phyloP scores from a whole-genome alignment of 2,329 filamentous ascomycete species.

The Rachicladosporium sp. region DNA sequence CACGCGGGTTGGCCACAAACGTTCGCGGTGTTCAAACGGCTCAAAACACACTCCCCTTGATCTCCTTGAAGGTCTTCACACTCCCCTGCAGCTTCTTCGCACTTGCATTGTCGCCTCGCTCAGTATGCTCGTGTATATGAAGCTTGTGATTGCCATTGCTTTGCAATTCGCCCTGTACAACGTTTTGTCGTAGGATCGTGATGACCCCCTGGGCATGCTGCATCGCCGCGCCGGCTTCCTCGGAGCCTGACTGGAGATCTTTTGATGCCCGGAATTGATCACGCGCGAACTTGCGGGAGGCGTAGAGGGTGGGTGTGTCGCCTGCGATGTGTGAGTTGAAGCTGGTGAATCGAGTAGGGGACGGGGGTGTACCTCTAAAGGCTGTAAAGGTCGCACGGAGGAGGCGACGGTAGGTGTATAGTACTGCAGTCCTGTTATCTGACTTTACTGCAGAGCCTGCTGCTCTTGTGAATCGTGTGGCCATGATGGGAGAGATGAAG shows the following conservation, averaged over 20 bases:
- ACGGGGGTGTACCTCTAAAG: constrained; percentile 58
- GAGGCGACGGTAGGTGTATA: constrained; percentile 67
- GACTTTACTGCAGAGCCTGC: constrained; percentile 1
- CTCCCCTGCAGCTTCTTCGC: constrained; percentile 51
- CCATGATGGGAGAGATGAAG: constrained; percentile 3
- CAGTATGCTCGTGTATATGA: constrained; percentile 80
- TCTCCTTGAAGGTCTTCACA: constrained; percentile 27
- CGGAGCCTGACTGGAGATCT: constrained; percentile 43
- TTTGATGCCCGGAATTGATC: constrained; percentile 59
- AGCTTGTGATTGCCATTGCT: constrained; percentile 42
- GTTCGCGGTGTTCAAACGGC: not conserved
- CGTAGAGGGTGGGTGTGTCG: constrained; percentile 55
- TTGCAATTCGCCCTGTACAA: constrained; percentile 60
- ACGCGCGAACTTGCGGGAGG: constrained; percentile 62
- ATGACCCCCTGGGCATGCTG: constrained; percentile 74
- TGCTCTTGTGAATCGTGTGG: constrained; percentile 8
- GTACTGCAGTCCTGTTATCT: constrained; percentile 42
- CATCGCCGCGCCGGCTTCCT: constrained; percentile 52
- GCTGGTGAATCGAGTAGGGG: too few relatives aligned
- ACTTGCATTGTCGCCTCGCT: constrained; percentile 85
- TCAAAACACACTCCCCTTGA: constrained; percentile 23
- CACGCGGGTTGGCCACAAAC: not conserved
- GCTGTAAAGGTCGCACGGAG: constrained; percentile 71
- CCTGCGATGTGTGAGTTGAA: constrained; percentile 47
- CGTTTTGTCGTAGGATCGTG: constrained; percentile 63